These are phyloP conservation scores for Ganoderma lucidum DNA, from an alignment of 1,284 basidiomycete genomes.

Conservation along the genomic window DNA sequence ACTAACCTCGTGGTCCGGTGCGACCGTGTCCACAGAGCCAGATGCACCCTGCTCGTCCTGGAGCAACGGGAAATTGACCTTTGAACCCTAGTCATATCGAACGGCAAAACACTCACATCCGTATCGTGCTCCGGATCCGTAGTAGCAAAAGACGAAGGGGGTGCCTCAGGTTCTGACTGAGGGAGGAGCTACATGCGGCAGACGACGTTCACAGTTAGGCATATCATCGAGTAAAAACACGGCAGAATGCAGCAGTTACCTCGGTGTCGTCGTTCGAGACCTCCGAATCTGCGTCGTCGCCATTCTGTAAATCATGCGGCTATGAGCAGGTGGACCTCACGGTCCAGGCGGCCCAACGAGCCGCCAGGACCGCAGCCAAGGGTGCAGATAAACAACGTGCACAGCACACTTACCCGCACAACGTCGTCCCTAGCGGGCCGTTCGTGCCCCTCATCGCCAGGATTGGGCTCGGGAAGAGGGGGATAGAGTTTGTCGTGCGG, in stretches of 20 bases:
- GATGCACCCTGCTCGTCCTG: constrained; percentile 25
- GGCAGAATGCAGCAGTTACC: constrained; percentile 20
- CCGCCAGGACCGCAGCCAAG: neutral
- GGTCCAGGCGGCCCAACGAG: neutral
- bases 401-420: neutral
- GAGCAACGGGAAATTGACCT: neutral
- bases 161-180: constrained; percentile 32
- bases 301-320: constrained; percentile 1
- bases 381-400: neutral
- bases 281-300: constrained; percentile 24
- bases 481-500: constrained; percentile 21
- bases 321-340: constrained; percentile 12
- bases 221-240: neutral
- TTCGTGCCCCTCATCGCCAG: neutral
- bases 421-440: neutral
- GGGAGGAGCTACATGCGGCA: constrained; percentile 21
- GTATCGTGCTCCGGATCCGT: constrained; percentile 30
- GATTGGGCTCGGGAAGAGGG: neutral
- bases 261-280: constrained; percentile 28
- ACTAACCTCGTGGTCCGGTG: constrained; percentile 15
- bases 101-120: constrained; percentile 24
- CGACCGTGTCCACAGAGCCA: neutral
- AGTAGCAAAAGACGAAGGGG: constrained; percentile 36
- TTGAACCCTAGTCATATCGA: neutral
- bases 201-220: constrained; percentile 13